A percentile compares a stretch with the other conserved stretches of the same genome.
phyloP scores from a whole-genome alignment of 2,329 filamentous ascomycete genomes.

The Aureobasidium sp. region DNA sequence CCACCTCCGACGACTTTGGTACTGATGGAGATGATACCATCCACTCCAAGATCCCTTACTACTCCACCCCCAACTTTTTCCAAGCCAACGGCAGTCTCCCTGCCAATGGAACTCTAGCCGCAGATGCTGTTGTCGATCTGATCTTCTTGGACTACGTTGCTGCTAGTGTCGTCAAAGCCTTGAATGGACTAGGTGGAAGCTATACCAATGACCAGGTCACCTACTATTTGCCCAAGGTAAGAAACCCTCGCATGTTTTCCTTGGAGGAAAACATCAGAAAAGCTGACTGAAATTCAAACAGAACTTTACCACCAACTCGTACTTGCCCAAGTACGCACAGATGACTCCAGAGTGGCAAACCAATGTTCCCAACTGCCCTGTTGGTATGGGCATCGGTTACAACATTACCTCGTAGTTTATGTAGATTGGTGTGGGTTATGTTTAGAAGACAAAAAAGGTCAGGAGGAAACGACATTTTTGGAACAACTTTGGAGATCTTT shows the following conservation, averaged over 20 bases:
- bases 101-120: slow-evolving; percentile 32
- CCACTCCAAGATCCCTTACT: slow-evolving; percentile 42
- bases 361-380: slow-evolving; percentile 33
- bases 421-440: background rate
- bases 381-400: slow-evolving; percentile 23
- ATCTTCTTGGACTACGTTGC: slow-evolving; percentile 46
- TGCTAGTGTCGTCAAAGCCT: slow-evolving; percentile 28
- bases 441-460: too few relatives aligned
- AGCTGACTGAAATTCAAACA: background rate
- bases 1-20: slow-evolving; percentile 50
- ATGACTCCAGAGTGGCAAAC: slow-evolving; percentile 30
- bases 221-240: slow-evolving; percentile 30
- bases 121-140: slow-evolving; percentile 43
- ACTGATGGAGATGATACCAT: slow-evolving; percentile 49
- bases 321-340: slow-evolving; percentile 34
- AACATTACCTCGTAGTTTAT: background rate
- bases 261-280: background rate
- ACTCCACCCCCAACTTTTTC: slow-evolving; percentile 43
- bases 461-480: too few relatives aligned
- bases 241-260: background rate
- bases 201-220: slow-evolving; percentile 26
- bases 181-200: slow-evolving; percentile 29
- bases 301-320: slow-evolving; percentile 36
- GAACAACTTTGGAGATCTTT: background rate
- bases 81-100: slow-evolving; percentile 44